These are phyloP conservation scores for Lippia alba DNA, from an alignment of 305 asterid genomes.

Conservation along the genomic window DNA sequence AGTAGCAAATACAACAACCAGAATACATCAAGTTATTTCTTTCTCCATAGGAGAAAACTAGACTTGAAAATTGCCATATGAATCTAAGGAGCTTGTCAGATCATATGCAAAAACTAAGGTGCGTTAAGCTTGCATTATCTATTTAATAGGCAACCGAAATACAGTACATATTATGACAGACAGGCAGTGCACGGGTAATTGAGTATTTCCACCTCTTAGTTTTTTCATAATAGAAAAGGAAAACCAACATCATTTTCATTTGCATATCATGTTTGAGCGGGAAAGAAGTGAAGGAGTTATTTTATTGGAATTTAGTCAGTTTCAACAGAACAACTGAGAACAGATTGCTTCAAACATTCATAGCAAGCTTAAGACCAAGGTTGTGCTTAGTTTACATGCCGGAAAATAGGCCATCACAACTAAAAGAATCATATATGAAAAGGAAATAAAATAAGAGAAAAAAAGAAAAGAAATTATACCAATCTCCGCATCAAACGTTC, in stretches of 20 bases:
- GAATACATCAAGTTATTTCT: slow-evolving; percentile 8
- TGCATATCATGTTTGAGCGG: too few species aligned
- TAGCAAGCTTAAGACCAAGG: slow-evolving; percentile 18
- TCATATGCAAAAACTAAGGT: slow-evolving; percentile 13
- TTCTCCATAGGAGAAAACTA: slow-evolving; percentile 5
- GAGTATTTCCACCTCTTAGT: too few species aligned
- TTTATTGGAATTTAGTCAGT: not conserved
- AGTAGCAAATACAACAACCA: slow-evolving; percentile 2
- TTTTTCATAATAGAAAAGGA: slow-evolving; percentile 4
- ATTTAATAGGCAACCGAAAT: slow-evolving; percentile 16
- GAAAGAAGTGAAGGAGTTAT: too few species aligned
- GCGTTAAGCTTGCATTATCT: slow-evolving; percentile 6
- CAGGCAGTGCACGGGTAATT: too few species aligned
- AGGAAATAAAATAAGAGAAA: not conserved
- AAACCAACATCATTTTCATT: not conserved
- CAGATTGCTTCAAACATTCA: slow-evolving; percentile 27
- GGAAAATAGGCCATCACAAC: slow-evolving; percentile 16
- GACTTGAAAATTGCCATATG: not conserved
- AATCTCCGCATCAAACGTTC: slow-evolving; percentile 92
- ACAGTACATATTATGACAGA: not conserved
- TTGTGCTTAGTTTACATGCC: slow-evolving; percentile 7
- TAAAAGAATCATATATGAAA: slow-evolving; percentile 27
- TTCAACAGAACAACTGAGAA: not conserved
- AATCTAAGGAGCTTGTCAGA: too few species aligned
- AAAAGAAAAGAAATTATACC: slow-evolving; percentile 49